Conservation (phyloP, 208 protist genomes). For the Leishmania amazonensis region DNA sequence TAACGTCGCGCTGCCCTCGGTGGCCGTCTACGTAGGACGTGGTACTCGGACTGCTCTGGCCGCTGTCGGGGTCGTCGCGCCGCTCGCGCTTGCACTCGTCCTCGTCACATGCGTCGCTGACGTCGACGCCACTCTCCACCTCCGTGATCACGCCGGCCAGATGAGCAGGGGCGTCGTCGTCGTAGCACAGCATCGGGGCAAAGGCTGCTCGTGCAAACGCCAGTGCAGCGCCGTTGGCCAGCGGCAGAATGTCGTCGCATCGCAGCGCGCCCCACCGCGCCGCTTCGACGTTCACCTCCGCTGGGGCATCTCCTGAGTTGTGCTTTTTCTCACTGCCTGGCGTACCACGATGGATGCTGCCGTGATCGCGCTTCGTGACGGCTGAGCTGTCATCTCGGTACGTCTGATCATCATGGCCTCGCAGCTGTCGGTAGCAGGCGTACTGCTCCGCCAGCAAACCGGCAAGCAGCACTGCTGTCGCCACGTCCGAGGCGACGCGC, state of each 20-base stretch:
- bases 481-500: slow-evolving; percentile 21
- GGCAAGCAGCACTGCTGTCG: slow-evolving; percentile 14
- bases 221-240: slow-evolving; percentile 21
- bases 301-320: background rate
- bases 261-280: background rate
- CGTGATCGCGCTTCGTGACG: background rate
- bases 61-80: background rate
- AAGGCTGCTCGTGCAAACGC: slow-evolving; percentile 23
- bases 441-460: slow-evolving; percentile 31
- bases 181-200: slow-evolving; percentile 11
- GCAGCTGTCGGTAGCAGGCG: slow-evolving; percentile 22
- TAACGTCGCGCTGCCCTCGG: background rate
- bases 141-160: background rate
- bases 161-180: background rate
- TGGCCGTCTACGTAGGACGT: background rate
- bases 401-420: background rate
- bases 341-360: background rate
- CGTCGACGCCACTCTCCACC: background rate
- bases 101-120: background rate
- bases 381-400: background rate
- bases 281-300: background rate
- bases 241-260: slow-evolving; percentile 18
- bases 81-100: background rate
- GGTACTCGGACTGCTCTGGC: background rate
- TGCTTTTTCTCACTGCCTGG: background rate